A percentile compares a stretch with the other conserved stretches of the same genome.
Conservation (phyloP, 441 rosid genomes). For the Codiaeum variegatum region DNA sequence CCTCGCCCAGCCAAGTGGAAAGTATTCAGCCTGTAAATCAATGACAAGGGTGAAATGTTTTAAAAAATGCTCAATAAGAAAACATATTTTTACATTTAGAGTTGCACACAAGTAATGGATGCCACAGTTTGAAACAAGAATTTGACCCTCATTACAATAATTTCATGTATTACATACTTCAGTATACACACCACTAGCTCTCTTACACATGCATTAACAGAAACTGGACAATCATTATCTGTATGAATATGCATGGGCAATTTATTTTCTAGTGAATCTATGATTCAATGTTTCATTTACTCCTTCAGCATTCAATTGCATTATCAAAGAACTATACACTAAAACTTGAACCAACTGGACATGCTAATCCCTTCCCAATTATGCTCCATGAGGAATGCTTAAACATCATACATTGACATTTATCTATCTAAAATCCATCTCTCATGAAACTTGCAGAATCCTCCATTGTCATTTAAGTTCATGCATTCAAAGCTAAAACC, state of each 20-base stretch:
- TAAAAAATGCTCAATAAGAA: slow-evolving; percentile 1
- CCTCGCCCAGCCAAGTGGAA: slow-evolving; percentile 99
- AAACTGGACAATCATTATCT: background rate
- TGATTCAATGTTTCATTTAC: background rate
- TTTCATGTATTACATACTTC: too few species aligned
- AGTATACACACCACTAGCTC: background rate
- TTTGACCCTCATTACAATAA: too few species aligned
- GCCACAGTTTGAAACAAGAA: background rate
- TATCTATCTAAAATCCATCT: background rate
- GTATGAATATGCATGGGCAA: background rate
- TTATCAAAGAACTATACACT: background rate
- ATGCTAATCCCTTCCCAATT: background rate
- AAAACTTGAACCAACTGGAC: background rate
- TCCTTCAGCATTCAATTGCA: background rate
- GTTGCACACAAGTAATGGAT: background rate
- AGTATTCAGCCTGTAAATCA: slow-evolving; percentile 73
- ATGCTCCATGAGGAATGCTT: background rate
- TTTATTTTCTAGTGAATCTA: background rate
- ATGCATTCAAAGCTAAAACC: background rate
- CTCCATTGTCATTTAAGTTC: background rate
- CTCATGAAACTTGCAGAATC: background rate
- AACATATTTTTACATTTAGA: background rate
- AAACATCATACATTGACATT: background rate
- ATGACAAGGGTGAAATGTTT: background rate
- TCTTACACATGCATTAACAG: background rate